phyloP scores from a whole-genome alignment of 257 asterid species.

The Orobanche coerulescens region DNA sequence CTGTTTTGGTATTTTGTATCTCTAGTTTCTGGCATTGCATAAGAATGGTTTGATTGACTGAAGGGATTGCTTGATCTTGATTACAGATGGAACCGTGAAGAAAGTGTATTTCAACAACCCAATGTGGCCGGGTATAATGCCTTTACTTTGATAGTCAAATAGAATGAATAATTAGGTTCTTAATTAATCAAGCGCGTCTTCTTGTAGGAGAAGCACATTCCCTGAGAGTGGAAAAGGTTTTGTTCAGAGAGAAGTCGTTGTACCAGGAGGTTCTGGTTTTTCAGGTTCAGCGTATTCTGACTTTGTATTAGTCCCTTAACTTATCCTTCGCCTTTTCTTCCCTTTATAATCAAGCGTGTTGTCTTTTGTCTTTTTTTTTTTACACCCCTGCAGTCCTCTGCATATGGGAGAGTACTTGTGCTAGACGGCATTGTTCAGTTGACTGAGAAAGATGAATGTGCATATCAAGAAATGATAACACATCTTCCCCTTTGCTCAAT shows the following conservation, averaged over 20 bases:
- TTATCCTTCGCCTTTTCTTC: background rate
- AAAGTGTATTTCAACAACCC: slow-evolving; percentile 77
- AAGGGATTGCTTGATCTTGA: slow-evolving; percentile 8
- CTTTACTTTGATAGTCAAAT: background rate
- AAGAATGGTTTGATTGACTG: slow-evolving; percentile 1
- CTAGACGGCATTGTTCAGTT: slow-evolving; percentile 95
- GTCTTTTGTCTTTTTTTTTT: background rate
- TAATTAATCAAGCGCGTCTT: background rate
- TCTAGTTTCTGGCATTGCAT: background rate
- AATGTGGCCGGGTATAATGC: slow-evolving; percentile 93
- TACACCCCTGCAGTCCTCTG: slow-evolving; percentile 45
- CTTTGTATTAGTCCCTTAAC: background rate
- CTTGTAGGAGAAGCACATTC: slow-evolving; percentile 91
- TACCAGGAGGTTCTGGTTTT: slow-evolving; percentile 94
- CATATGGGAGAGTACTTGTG: slow-evolving; percentile 89
- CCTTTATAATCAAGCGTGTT: background rate
- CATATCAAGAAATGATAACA: slow-evolving; percentile 97
- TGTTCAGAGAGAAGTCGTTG: slow-evolving; percentile 71
- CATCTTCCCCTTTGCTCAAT: slow-evolving; percentile 97
- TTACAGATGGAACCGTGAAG: slow-evolving; percentile 43
- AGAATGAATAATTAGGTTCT: background rate
- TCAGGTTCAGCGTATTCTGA: slow-evolving; percentile 52
- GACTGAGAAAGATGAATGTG: slow-evolving; percentile 98
- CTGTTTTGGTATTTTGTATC: background rate
- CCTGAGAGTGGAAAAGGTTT: slow-evolving; percentile 61